Evolutionary conservation across 805 yeast genomes (phyloP), one percentile per base, ranked within the genome.

Genomic region (Wickerhamomyces ciferrii): DNA sequence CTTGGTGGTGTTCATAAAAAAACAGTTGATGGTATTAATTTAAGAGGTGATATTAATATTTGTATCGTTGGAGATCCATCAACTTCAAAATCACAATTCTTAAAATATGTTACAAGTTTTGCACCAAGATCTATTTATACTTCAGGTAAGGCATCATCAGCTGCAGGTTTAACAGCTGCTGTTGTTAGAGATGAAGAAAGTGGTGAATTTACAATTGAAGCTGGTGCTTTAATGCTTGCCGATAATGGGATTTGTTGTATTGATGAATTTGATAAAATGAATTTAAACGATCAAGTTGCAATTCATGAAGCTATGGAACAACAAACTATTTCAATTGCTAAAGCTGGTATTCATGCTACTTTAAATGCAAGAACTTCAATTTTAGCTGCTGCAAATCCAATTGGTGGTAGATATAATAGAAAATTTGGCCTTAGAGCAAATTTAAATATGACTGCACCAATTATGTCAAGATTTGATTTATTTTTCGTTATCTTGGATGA

Each of bases 261-360:
- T 66, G 99, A 94, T 66, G 99, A 94, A 70, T 94, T 94, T 58
- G 99, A 94, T 64, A 94, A 94, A 71, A 94, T 94, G 99, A 97
- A 92, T 66, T 67, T 91, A 39, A 68, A 83, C 1, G 98, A 94
- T 68, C 98, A 94, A 69, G 98, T 94, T 46, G 98, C 98, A 3
- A 92, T 94, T 70, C 99, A 94, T 70, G 99, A 94, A 71, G 99
- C 98, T 21, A 94, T 94, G 99, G 99, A 94, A 75, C 99, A 94
- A 69, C 99, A 94, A 67, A 94, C 99, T 0, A 94, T 94, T 54
- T 91, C 97, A 15, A 94, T 94, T 60, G 97, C 99, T 11, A 94
- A 94, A 65, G 99, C 99, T 1, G 99, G 99, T 61, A 94, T 94
- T 53, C 97, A 94, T 61, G 98, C 99, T 2, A 94, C 99, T 1